These are phyloP conservation scores for Kluyveromyces dobzhanskii DNA, from an alignment of 805 yeast genomes.

Conservation along the genomic window DNA sequence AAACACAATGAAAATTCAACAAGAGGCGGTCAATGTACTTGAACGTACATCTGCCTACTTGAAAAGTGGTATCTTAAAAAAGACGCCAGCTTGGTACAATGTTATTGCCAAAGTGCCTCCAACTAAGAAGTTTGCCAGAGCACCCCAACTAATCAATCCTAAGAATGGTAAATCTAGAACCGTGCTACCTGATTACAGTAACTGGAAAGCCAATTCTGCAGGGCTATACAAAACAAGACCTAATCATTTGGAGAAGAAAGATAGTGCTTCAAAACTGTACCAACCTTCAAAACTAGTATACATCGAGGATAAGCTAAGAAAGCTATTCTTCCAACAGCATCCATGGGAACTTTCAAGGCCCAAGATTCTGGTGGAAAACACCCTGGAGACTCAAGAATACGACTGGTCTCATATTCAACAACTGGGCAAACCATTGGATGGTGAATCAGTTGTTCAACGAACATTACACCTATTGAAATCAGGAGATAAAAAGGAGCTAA, in stretches of 20 bases:
- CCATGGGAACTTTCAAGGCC: slow-evolving; percentile 98
- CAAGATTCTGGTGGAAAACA: slow-evolving; percentile 68
- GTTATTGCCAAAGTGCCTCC: slow-evolving; percentile 85
- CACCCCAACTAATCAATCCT: slow-evolving; percentile 23
- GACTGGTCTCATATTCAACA: slow-evolving; percentile 83
- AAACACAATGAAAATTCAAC: slow-evolving; percentile 59
- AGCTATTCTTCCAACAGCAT: slow-evolving; percentile 80
- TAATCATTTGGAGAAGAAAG: slow-evolving; percentile 14
- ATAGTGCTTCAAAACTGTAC: slow-evolving; percentile 14
- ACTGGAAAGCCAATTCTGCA: slow-evolving; percentile 6
- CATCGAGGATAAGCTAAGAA: slow-evolving; percentile 69
- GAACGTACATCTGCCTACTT: slow-evolving; percentile 75
- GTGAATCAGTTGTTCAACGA: slow-evolving; percentile 81
- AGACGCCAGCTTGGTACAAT: slow-evolving; percentile 84
- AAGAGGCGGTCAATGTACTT: slow-evolving; percentile 65
- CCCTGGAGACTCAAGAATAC: slow-evolving; percentile 44
- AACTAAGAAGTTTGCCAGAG: slow-evolving; percentile 40
- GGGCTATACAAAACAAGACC: slow-evolving; percentile 31
- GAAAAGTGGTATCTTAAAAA: slow-evolving; percentile 55
- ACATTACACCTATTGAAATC: slow-evolving; percentile 46
- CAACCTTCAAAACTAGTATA: slow-evolving; percentile 26
- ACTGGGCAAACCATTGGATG: slow-evolving; percentile 66
- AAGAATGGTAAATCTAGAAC: slow-evolving; percentile 14
- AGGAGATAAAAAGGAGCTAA: slow-evolving; percentile 27
- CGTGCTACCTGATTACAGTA: slow-evolving; percentile 12